These are phyloP conservation scores for Myriosclerotinia duriaeana DNA, from an alignment of 2,329 filamentous ascomycete species.

Conservation along the genomic window DNA sequence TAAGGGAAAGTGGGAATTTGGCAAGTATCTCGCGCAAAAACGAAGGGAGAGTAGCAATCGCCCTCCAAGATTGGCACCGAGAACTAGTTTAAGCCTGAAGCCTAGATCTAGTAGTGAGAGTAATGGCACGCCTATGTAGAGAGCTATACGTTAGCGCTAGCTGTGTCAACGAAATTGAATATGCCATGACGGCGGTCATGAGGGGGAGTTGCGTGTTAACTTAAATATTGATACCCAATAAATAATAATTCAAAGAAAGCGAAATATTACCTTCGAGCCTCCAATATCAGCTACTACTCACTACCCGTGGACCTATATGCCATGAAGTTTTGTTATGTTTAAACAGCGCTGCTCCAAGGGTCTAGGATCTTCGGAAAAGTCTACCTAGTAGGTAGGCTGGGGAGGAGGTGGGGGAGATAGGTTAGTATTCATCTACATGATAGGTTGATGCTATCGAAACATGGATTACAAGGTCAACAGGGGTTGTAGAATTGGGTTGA, in stretches of 20 bases:
- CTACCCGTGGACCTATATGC: not conserved
- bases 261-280: not conserved
- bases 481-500: not conserved
- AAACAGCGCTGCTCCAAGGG: constrained; percentile 7
- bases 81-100: constrained; percentile 17
- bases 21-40: constrained; percentile 19
- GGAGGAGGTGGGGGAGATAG: not conserved
- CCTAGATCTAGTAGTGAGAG: constrained; percentile 1
- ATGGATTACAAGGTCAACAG: constrained; percentile 6
- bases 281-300: not conserved
- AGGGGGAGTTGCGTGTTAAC: not conserved
- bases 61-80: constrained; percentile 11
- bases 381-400: not conserved
- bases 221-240: not conserved
- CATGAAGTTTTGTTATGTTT: not conserved
- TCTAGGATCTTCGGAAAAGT: not conserved
- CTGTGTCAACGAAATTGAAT: not conserved
- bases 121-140: not conserved
- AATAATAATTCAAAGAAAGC: not conserved
- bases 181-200: not conserved
- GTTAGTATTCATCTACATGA: not conserved
- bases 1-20: constrained; percentile 13
- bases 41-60: not conserved
- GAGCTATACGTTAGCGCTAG: too few relatives aligned
- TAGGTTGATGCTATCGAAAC: constrained; percentile 9